Evolutionary conservation across 1,284 basidiomycete species (phyloP).

Genomic region (Trametes hirsuta): DNA sequence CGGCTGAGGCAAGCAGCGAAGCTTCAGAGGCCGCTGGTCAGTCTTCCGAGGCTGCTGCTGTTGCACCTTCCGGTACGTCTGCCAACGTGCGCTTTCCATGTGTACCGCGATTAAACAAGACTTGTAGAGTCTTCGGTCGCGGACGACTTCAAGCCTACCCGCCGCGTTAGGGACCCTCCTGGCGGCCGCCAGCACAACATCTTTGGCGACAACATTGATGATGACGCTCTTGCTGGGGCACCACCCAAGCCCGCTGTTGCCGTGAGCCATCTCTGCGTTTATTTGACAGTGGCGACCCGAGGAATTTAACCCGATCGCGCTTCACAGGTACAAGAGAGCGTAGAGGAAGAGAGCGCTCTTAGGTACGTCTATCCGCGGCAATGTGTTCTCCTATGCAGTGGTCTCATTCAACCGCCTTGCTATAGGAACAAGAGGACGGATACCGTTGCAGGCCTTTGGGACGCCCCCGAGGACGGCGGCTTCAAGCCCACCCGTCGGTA

Average conservation of each 20-base stretch:
- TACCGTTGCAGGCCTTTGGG: slow-evolving; percentile 44
- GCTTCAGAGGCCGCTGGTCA: slow-evolving; percentile 13
- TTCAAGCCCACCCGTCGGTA: slow-evolving; percentile 73
- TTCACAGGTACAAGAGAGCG: background rate
- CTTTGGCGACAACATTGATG: slow-evolving; percentile 43
- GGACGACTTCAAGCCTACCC: slow-evolving; percentile 48
- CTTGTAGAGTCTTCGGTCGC: slow-evolving; percentile 5
- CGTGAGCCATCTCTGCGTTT: background rate
- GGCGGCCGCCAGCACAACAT: slow-evolving; percentile 53
- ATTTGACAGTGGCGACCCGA: background rate
- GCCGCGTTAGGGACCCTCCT: slow-evolving; percentile 54
- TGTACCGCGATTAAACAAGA: background rate
- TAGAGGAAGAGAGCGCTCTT: background rate
- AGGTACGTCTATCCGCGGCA: background rate
- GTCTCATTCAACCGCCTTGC: too few relatives aligned
- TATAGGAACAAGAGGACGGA: slow-evolving; percentile 15
- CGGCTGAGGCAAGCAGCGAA: background rate
- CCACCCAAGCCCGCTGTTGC: slow-evolving; percentile 16
- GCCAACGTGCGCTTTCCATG: too few relatives aligned
- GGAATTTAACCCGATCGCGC: background rate
- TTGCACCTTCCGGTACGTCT: background rate
- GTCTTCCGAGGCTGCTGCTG: slow-evolving; percentile 2
- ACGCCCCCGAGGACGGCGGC: slow-evolving; percentile 42
- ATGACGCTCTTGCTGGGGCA: slow-evolving; percentile 47
- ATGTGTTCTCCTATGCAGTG: too few relatives aligned